Base-by-base conservation (phyloP, 345 rosid genomes). In the Cochlearia excelsa region DNA sequence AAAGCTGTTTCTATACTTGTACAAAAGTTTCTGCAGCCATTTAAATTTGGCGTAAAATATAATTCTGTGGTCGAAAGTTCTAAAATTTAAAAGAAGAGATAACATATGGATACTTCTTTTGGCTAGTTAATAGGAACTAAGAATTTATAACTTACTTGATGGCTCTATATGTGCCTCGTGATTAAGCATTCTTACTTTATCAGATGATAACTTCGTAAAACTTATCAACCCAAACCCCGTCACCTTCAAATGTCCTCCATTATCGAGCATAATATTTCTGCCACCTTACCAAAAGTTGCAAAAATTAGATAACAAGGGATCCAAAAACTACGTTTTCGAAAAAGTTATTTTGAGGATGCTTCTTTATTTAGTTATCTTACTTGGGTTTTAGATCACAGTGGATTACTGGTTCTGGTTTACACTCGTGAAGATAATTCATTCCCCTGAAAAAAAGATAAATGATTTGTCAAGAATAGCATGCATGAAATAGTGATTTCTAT, bases 231-330 rank as follows among this genome's bases (percentile, higher is more conserved):
- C 97, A 71, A 89, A 93, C 60, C 97, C 97, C 46, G 90, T 61
- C 54, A 93, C 78, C 82, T 93, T 93, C 80, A 85, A 70, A 1
- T 67, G 90, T 54, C 94, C 92, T 62, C 97, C 87, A 74, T 41
- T 77, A 78, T 89, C 99, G 88, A 87, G 88, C 91, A 89, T 85
- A 81, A 93, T 77, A 82, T 89, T 93, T 85, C 99, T 93, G 97
- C 84, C 90, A 89, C 97, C 99, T 93, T 93, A 84, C 83, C 75
- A 79, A 84, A 80, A 85, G 74, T 84, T 77, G 84, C 75, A 77
- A 70, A 81, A 76, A 81, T 85, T 84, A 93, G 84, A 80, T 76
- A 81, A 72, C 65, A 58, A 16, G 61, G 57, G 72, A 23, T 69
- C 65, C 42, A 60, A 69, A 29, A 70, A 16, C 23, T 63, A 46